These are phyloP conservation scores for Alisma plantagoaquatica DNA, from an alignment of 106 monocot species.

Conservation along the genomic window DNA sequence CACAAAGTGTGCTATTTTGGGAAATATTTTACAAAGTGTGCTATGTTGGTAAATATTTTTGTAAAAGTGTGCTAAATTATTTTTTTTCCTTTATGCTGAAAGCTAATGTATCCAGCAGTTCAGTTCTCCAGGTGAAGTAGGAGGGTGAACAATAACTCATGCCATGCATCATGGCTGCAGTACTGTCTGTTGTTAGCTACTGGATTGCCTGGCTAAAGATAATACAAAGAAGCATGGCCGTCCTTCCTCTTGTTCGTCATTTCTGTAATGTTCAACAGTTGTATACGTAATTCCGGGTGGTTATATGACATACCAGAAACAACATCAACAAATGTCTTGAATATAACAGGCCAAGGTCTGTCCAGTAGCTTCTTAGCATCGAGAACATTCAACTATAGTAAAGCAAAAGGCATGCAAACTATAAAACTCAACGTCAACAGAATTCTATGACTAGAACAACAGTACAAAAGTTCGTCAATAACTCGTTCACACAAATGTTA, in stretches of 20 bases:
- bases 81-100: too few relatives aligned
- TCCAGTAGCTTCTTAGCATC: neutral
- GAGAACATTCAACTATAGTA: too few relatives aligned
- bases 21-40: too few relatives aligned
- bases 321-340: neutral
- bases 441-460: too few relatives aligned
- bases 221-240: constrained; percentile 10
- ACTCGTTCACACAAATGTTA: too few relatives aligned
- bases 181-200: constrained; percentile 2
- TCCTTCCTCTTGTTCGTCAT: constrained; percentile 4
- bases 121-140: neutral
- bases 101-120: too few relatives aligned
- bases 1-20: too few relatives aligned
- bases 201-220: neutral
- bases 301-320: neutral
- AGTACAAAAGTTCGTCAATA: too few relatives aligned
- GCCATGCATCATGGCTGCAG: constrained; percentile 13
- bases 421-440: too few relatives aligned
- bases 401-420: too few relatives aligned
- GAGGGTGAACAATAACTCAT: constrained; percentile 6
- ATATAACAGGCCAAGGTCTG: neutral
- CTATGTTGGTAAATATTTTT: too few relatives aligned
- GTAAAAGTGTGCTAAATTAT: too few relatives aligned
- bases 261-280: constrained; percentile 5
- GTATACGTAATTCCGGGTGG: neutral